Base-by-base conservation (phyloP, 2,329 filamentous ascomycete genomes). In the Arthrobotrys entomopaga region DNA sequence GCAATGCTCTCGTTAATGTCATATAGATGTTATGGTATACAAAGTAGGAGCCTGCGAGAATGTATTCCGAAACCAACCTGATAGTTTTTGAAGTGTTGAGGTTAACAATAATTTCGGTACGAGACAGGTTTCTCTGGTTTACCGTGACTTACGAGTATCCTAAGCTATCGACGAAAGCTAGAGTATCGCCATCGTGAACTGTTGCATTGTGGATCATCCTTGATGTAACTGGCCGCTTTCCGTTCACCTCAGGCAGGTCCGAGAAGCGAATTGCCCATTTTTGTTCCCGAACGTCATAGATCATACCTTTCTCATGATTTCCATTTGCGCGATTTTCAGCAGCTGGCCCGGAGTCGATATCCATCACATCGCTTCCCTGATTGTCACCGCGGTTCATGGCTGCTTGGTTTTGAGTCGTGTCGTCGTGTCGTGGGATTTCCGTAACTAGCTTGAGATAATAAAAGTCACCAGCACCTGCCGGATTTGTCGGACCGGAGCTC, bases 361-460 rank as follows among this genome's bases (percentile, higher is more conserved):
- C 70, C 59, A 70, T 63, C 13, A 19, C 69, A 66, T 67, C 67
- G 34, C 40, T 50, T 34, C 46, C 61, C 11, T 19, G 3, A 10
- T 3, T 34, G 29, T 8, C 29, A 10, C 6, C 6, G 29, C 29
- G 29, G 6, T 10, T 6, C 29, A 10, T 34, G 5, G 3, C 42
- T 19, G 15, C 13, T n/a, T 46, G 15, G n/a, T 46, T 5, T 15
- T 46, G 13, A 19, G 20, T 50, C 58, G 6, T 13, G 42, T 3
- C 40, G 22, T 16, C 15, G 57, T 0, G 24, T 16, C 65, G 65
- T 19, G 60, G 59, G 8, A 79, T 71, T 46, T 71, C 77, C 20
- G 75, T 76, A 15, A 78, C 52, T 3, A 79, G 75, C 22, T 78
- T 76, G 24, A 79, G 71, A 53, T 78, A 79, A 46, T 77, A 79